Base-by-base conservation (phyloP, 2,329 filamentous ascomycete genomes). In the Colletotrichum salicis region DNA sequence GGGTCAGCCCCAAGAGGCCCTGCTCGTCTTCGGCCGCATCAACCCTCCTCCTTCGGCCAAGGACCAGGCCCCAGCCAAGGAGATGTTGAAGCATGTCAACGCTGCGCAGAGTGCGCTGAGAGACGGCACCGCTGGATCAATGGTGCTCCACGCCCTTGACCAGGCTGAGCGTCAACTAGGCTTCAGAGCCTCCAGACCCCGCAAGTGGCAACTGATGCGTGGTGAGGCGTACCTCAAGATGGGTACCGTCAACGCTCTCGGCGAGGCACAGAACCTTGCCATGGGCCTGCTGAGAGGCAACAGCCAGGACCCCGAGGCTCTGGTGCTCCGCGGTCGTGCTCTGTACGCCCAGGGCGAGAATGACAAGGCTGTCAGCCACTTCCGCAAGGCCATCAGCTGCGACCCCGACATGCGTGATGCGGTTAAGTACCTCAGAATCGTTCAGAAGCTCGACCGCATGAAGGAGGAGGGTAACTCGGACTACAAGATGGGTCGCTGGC, bases 271-370 rank as follows among this genome's bases (percentile, higher is more conserved):
- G 83, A 97, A 95, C 79, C 91, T 98, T 66, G 95, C 95, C 77
- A 97, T 98, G 90, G 90, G 89, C 3, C 84, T 99, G 76, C 87
- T 99, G 73, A 91, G 96, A 64, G 87, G 89, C 79, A 98, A 98
- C 85, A 94, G 87, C 80, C 93, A 96, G 80, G 96, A 99, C 78
- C 95, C 96, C 1, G 96, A 99, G 83, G 96, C 96, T 1, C 86
- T 99, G 74, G 94, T 98, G 6, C 89, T 99, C 63, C 91, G 96
- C 59, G 96, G 96, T 29, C 91, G 95, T 74, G 93, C 94, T 19
- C 88, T 97, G 61, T 98, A 98, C 78, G 92, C 91, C 4, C 94
- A 96, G 80, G 96, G 96, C 35, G 96, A 99, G 76, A 97, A 97
- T 78, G 94, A 97, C 2, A 97, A 98, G 86, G 96, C 96, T 1